Evolutionary conservation across 352 stramenopile species (phyloP).

Genomic region (Peronospora tabacina): DNA sequence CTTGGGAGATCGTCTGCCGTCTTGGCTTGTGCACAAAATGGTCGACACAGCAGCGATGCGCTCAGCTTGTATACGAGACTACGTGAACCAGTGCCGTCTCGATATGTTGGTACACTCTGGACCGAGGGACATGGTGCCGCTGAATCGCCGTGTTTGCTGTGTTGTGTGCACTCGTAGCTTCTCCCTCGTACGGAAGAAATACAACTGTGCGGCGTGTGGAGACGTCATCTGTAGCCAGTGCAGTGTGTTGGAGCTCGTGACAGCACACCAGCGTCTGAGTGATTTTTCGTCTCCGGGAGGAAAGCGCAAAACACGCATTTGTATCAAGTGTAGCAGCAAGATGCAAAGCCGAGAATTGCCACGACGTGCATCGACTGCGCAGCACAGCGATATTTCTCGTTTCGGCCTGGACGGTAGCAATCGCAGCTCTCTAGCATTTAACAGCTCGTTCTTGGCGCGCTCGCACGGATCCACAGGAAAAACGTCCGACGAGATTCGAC

Average conservation of each 20-base stretch:
- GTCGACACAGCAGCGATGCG: conserved; percentile 69
- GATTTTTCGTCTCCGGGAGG: conserved; percentile 31
- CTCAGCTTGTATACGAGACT: conserved; percentile 63
- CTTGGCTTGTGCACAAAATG: conserved; percentile 80
- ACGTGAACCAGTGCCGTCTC: conserved; percentile 68
- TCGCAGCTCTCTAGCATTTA: conserved; percentile 24
- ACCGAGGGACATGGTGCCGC: conserved; percentile 61
- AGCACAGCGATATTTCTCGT: conserved; percentile 28
- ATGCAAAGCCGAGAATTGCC: conserved; percentile 49
- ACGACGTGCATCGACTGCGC: conserved; percentile 31
- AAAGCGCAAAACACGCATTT: conserved; percentile 72
- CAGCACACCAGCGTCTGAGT: conserved; percentile 32
- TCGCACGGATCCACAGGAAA: conserved; percentile 21
- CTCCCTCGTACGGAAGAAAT: conserved; percentile 80
- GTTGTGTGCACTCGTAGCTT: conserved; percentile 78
- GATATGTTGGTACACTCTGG: conserved; percentile 61
- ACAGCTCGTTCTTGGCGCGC: conserved; percentile 23
- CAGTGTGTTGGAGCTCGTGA: conserved; percentile 69
- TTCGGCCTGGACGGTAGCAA: conserved; percentile 27
- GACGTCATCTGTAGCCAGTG: conserved; percentile 81
- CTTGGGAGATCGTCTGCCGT: conserved; percentile 58
- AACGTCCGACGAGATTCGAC: conserved; percentile 25
- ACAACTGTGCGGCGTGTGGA: conserved; percentile 73
- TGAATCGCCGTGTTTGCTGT: conserved; percentile 65
- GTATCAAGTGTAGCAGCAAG: conserved; percentile 63